These are phyloP conservation scores for Penicillium occitanis DNA, from an alignment of 2,329 filamentous ascomycete species.

Conservation along the genomic window DNA sequence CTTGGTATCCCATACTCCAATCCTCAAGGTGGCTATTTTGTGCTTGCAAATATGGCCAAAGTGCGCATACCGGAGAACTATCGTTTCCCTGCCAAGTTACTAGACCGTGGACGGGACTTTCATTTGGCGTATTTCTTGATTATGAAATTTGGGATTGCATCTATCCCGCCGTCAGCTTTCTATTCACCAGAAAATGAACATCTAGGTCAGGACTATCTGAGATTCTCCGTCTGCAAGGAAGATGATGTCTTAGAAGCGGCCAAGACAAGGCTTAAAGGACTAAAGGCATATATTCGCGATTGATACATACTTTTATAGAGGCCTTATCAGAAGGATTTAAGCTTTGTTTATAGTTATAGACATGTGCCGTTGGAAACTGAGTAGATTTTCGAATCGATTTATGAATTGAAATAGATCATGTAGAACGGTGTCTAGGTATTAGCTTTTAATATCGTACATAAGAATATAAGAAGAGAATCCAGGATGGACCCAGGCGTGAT, in stretches of 20 bases:
- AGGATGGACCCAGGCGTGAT: too few relatives aligned
- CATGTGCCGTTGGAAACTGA: too few relatives aligned
- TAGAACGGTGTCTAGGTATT: too few relatives aligned
- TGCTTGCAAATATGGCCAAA: background rate
- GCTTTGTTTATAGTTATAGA: too few relatives aligned
- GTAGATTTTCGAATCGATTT: too few relatives aligned
- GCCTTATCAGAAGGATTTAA: too few relatives aligned
- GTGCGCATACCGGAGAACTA: background rate
- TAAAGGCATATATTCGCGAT: background rate
- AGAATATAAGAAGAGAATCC: too few relatives aligned
- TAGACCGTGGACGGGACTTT: background rate
- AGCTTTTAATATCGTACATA: too few relatives aligned
- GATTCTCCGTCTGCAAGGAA: background rate
- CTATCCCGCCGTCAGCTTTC: background rate
- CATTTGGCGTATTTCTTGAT: background rate
- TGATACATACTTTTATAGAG: background rate
- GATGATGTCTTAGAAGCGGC: background rate
- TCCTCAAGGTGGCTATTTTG: background rate
- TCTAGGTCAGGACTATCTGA: background rate
- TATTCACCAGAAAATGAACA: background rate
- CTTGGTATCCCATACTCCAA: background rate
- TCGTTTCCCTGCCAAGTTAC: background rate
- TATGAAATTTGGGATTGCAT: background rate
- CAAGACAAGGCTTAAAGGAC: background rate
- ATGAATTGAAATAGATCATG: too few relatives aligned